phyloP scores from a whole-genome alignment of 352 stramenopile species.

The Globisporangium megalacanthum region DNA sequence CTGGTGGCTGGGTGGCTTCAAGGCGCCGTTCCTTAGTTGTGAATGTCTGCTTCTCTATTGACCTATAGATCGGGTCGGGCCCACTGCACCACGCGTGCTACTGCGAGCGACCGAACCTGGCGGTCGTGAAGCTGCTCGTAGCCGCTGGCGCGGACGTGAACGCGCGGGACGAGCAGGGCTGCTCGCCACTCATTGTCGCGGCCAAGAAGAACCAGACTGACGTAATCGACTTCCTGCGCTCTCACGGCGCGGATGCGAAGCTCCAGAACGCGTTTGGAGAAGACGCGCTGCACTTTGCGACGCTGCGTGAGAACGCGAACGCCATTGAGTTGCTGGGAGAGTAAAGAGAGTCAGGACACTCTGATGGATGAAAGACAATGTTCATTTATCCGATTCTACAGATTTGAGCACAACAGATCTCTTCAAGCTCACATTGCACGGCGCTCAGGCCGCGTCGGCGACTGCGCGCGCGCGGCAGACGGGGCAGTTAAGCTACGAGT shows the following conservation, averaged over 20 bases:
- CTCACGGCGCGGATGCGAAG: conserved; percentile 41
- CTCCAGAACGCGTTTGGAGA: conserved; percentile 59
- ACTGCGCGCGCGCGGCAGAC: conserved; percentile 32
- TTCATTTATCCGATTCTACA: neutral
- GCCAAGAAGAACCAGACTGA: conserved; percentile 72
- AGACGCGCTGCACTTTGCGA: conserved; percentile 59
- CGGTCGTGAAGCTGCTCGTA: conserved; percentile 51
- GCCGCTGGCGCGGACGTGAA: conserved; percentile 60
- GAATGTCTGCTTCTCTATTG: neutral
- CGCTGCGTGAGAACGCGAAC: conserved; percentile 46
- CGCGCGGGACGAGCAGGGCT: conserved; percentile 47
- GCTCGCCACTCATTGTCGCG: conserved; percentile 62
- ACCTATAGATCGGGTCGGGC: conserved; percentile 57
- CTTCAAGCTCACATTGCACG: conserved; percentile 1
- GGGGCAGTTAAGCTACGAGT: conserved; percentile 54
- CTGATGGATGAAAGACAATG: no score
- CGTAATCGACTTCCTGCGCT: conserved; percentile 43
- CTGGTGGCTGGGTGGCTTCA: no score
- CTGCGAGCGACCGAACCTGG: conserved; percentile 46
- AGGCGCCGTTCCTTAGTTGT: no score
- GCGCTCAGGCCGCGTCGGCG: neutral
- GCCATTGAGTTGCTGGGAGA: conserved; percentile 35
- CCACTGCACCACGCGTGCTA: conserved; percentile 78
- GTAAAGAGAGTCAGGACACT: neutral
- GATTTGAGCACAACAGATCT: neutral